Percentiles rank a stretch among this genome's conserved stretches.
These are phyloP conservation scores for Plicaturopsis crispa DNA, from an alignment of 768 basidiomycete species.

Conservation along the genomic window DNA sequence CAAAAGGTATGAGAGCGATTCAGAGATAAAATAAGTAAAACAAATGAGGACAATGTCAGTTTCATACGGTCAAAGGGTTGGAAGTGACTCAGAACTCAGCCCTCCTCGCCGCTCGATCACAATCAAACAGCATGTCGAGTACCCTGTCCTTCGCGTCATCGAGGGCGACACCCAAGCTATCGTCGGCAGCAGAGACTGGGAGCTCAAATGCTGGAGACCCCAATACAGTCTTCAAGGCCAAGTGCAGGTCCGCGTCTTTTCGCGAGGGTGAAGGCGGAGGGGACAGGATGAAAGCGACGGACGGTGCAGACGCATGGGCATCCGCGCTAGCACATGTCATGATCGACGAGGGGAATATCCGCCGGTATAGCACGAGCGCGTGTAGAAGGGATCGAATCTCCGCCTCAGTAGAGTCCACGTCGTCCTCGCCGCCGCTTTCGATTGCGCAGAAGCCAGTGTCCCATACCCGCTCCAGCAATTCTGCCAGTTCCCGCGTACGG, in stretches of 20 bases:
- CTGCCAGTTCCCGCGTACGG: constrained; percentile 41
- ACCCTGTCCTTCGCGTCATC: constrained; percentile 75
- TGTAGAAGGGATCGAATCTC: constrained; percentile 48
- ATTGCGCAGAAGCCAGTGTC: constrained; percentile 15
- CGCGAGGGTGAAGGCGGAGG: constrained; percentile 54
- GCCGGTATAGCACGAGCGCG: constrained; percentile 54
- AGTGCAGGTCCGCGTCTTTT: constrained; percentile 31
- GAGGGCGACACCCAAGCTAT: constrained; percentile 31
- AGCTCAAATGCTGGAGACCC: constrained; percentile 43
- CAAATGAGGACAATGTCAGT: too few species aligned
- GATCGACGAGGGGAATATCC: constrained; percentile 39
- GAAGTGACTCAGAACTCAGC: too few species aligned
- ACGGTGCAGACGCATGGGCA: constrained; percentile 12
- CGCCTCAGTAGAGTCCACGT: constrained; percentile 25
- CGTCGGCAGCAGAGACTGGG: constrained; percentile 20
- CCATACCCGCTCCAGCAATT: constrained; percentile 51
- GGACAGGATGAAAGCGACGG: constrained; percentile 37
- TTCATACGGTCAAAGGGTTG: too few species aligned
- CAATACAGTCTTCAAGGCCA: constrained; percentile 43
- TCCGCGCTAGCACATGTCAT: constrained; percentile 8
- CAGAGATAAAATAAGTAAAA: too few species aligned
- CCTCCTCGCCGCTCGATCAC: constrained; percentile 12
- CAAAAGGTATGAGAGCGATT: too few species aligned
- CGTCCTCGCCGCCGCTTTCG: constrained; percentile 14
- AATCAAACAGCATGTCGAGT: constrained; percentile 58